These are phyloP conservation scores for Suillus subluteus DNA, from an alignment of 768 basidiomycete genomes.

Conservation along the genomic window DNA sequence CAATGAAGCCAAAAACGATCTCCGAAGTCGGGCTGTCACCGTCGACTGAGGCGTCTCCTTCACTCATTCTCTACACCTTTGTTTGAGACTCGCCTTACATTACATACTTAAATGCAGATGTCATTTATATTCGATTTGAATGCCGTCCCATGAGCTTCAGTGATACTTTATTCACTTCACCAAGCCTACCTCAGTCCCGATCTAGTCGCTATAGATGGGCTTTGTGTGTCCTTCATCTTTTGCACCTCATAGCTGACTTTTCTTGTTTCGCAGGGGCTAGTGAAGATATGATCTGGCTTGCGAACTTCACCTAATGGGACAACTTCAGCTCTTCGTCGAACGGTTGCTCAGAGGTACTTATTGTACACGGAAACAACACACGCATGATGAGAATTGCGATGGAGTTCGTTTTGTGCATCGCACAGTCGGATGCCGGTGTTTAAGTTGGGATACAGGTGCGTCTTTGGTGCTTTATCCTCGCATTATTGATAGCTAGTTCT, in stretches of 20 bases:
- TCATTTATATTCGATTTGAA: neutral
- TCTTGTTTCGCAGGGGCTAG: neutral
- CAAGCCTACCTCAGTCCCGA: neutral
- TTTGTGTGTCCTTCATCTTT: neutral
- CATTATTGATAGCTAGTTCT: neutral
- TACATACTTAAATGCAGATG: neutral
- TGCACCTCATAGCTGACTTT: neutral
- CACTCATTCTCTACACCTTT: neutral
- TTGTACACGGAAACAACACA: neutral
- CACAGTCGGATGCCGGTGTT: neutral
- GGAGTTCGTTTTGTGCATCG: neutral
- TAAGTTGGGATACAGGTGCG: neutral
- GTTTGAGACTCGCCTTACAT: neutral
- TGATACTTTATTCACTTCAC: neutral
- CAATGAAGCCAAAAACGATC: slow-evolving; percentile 55
- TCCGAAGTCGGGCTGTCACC: slow-evolving; percentile 60
- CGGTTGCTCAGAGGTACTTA: neutral
- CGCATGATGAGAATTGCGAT: neutral
- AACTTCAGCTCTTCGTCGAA: neutral
- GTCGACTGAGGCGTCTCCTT: slow-evolving; percentile 48
- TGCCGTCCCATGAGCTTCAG: neutral
- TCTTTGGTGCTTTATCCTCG: neutral
- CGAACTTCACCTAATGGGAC: neutral
- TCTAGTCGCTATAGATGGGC: neutral
- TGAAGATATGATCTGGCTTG: neutral